These are phyloP conservation scores for Pyricularia pennisetigena DNA, from an alignment of 2,329 filamentous ascomycete genomes.

Conservation along the genomic window DNA sequence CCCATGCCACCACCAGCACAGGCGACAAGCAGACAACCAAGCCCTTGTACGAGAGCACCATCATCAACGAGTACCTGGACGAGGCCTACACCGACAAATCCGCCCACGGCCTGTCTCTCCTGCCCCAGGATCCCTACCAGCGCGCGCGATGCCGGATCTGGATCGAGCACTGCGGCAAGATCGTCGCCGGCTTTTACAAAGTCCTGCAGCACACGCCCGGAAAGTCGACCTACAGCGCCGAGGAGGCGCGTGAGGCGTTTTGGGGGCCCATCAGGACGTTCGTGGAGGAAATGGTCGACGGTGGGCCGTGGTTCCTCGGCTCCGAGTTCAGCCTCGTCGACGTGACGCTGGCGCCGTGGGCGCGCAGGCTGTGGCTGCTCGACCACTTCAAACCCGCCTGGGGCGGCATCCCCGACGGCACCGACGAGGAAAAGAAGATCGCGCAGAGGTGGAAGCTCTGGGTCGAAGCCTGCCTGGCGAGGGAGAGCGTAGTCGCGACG, in stretches of 20 bases:
- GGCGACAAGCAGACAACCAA: conserved; percentile 26
- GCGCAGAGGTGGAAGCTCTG: conserved; percentile 61
- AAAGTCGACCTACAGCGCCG: conserved; percentile 33
- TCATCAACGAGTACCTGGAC: conserved; percentile 69
- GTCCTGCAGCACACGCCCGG: conserved; percentile 44
- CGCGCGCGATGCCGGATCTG: conserved; percentile 59
- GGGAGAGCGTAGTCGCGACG: conserved; percentile 56
- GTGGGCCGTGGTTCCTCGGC: conserved; percentile 60
- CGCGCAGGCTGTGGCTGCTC: conserved; percentile 60
- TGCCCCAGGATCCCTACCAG: conserved; percentile 53
- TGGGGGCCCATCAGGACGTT: conserved; percentile 49
- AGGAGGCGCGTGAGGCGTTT: conserved; percentile 48
- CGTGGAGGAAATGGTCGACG: conserved; percentile 44
- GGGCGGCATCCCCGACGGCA: conserved; percentile 27
- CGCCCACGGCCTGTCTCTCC: conserved; percentile 33
- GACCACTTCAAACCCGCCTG: conserved; percentile 61
- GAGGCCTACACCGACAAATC: conserved; percentile 49
- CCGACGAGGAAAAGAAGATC: conserved; percentile 18
- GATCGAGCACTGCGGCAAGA: conserved; percentile 61
- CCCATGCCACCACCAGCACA: conserved; percentile 32
- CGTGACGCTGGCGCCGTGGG: conserved; percentile 64
- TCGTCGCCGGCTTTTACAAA: conserved; percentile 61
- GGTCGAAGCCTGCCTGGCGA: conserved; percentile 45
- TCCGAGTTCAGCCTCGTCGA: conserved; percentile 56
- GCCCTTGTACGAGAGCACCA: conserved; percentile 61